These are phyloP conservation scores for Paraphoma chrysanthemicola DNA, from an alignment of 2,329 filamentous ascomycete species.

Conservation along the genomic window DNA sequence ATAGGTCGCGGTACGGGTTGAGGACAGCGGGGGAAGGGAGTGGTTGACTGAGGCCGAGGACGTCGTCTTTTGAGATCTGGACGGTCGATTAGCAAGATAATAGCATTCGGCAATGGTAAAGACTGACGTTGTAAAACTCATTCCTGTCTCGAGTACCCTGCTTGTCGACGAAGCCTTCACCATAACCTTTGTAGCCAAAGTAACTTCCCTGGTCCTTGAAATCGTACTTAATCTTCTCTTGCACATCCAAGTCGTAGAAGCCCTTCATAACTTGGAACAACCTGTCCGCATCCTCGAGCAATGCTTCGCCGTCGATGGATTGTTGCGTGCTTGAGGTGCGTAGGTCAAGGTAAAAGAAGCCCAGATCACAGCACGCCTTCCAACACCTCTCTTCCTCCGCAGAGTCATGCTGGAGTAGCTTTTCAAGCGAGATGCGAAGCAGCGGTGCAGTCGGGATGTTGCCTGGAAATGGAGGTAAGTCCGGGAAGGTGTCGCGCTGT, in stretches of 20 bases:
- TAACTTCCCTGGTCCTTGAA: slow-evolving; percentile 59
- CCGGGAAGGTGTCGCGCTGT: slow-evolving; percentile 24
- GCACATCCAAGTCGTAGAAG: slow-evolving; percentile 57
- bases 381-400: slow-evolving; percentile 49
- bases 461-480: slow-evolving; percentile 52
- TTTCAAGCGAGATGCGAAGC: slow-evolving; percentile 50
- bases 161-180: slow-evolving; percentile 55
- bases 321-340: slow-evolving; percentile 14
- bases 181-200: slow-evolving; percentile 59
- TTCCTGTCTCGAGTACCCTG: slow-evolving; percentile 59
- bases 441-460: slow-evolving; percentile 51
- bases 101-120: too few relatives aligned
- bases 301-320: slow-evolving; percentile 41
- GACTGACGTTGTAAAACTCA: slow-evolving; percentile 66
- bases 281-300: slow-evolving; percentile 53
- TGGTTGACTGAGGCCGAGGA: slow-evolving; percentile 48
- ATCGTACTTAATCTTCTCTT: slow-evolving; percentile 64
- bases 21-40: slow-evolving; percentile 55
- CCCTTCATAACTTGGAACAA: slow-evolving; percentile 56
- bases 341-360: slow-evolving; percentile 66
- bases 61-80: slow-evolving; percentile 60
- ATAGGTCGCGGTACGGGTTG: slow-evolving; percentile 40
- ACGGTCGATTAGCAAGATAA: neutral
- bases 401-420: slow-evolving; percentile 44
- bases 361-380: slow-evolving; percentile 56